Conservation (phyloP, 1,284 basidiomycete genomes). For the Sparassis latifolia region DNA sequence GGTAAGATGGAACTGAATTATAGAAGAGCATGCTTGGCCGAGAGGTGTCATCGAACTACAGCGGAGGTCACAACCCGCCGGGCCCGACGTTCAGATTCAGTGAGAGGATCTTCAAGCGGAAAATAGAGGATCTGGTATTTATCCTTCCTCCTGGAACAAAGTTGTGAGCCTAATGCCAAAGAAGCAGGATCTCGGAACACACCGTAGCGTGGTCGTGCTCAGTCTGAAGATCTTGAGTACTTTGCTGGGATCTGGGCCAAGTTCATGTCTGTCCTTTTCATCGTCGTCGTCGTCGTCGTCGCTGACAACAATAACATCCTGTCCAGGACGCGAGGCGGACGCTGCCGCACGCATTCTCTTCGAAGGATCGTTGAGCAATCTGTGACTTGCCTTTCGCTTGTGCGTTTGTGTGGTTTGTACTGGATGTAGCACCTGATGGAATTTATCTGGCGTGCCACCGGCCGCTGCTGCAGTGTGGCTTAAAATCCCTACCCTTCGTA, state of each 20-base stretch:
- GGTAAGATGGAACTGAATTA: no score
- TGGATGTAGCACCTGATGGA: conserved; percentile 16
- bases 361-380: conserved; percentile 4
- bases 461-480: conserved; percentile 7
- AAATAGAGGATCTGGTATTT: conserved; percentile 70
- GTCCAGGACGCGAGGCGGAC: conserved; percentile 11
- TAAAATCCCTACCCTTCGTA: conserved; percentile 31
- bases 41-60: no score
- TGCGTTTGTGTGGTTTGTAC: conserved; percentile 13
- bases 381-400: conserved; percentile 19
- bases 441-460: conserved; percentile 7
- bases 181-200: conserved; percentile 21
- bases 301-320: conserved; percentile 31
- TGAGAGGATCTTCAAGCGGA: conserved; percentile 52
- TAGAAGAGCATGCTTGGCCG: no score
- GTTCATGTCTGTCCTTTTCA: conserved; percentile 1
- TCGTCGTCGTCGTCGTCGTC: conserved; percentile 27
- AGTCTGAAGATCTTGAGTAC: conserved; percentile 46
- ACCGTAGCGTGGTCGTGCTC: conserved; percentile 41
- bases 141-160: conserved; percentile 37
- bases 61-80: conserved; percentile 30
- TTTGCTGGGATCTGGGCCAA: conserved; percentile 24
- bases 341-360: conserved; percentile 23
- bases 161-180: neutral
- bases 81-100: conserved; percentile 38